Evolutionary conservation across 2,329 filamentous ascomycete genomes (phyloP), one percentile per base, ranked within the genome.

Genomic region (Sporothrix brasiliensis): DNA sequence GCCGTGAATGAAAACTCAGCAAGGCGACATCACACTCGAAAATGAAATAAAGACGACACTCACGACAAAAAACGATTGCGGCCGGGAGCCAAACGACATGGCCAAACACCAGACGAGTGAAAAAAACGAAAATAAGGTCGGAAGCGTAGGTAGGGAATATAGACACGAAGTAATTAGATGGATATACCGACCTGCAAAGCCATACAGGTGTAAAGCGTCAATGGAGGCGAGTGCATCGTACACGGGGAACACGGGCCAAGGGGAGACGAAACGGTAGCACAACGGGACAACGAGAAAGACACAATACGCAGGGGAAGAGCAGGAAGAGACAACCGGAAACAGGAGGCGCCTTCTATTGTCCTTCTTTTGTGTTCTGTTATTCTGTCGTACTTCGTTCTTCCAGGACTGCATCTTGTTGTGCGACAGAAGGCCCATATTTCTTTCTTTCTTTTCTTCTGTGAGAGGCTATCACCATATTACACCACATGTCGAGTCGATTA

Each of bases 261-360:
- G 34, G 58, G n/a, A 63, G 58, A 47, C 58, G 58, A 63, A 44
- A 44, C 21, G 56, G 58, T 63, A 27, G 4, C 10, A 67, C 49
- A 67, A 27, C 41, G 39, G 49, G 49, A 67, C 49, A 54, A 24
- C 44, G 27, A 53, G 14, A 41, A 54, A 67, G 65, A 53, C 39
- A 27, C 47, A 41, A 21, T 16, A 39, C n/a, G 34, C 49, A 54
- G 49, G 49, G 30, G 49, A 39, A 6, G 11, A 4, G 2, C 10
- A 66, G 13, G 53, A 66, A 66, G 49, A 39, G 47, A 52, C 63
- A 66, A 66, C 47, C 39, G 27, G 27, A 66, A 52, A 66, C 27
- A 27, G 47, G 63, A 1, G 63, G 63, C 19, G 61, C 14, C 44
- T 66, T 66, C 61, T 21, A 66, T 66, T 63, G 39, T 27, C 16